Base-by-base conservation (phyloP, 495 filamentous ascomycete species). In the Haplographium delicatum region DNA sequence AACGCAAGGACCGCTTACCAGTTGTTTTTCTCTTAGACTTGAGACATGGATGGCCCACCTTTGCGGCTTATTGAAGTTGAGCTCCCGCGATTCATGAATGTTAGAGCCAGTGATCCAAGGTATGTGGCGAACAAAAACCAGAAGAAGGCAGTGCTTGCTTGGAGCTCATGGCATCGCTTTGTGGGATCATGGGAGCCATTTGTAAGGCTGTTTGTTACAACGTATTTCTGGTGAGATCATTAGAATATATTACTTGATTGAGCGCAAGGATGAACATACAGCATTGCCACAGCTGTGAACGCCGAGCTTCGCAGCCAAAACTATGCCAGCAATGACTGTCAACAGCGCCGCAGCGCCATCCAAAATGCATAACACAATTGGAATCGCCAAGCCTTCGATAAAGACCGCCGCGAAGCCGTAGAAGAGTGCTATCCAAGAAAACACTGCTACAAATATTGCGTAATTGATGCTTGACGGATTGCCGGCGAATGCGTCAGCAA, bases 111-210 rank as follows among this genome's bases (percentile, higher is more conserved):
- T 2, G 80, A 80, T 15, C 65, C 77, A 48, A 70, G 68, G 61
- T 73, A 88, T 0, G 79, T 62, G 16, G 72, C 77, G 71, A 83
- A 86, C 45, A 71, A 78, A 66, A 88, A 86, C 80, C 80, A 88
- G 51, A 86, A 72, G 73, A 88, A 88, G 0, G 84, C 83, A 27
- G 65, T 72, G 4, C 75, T 68, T 4, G 84, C 84, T 67, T 88
- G 82, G 7, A 81, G 78, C 62, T 88, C 83, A 33, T 70, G 81
- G 66, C 84, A 88, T 56, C 82, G 74, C 66, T 81, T 80, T 9
- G 50, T 22, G 20, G 56, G 66, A 61, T 83, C 64, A 51, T 47
- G 11, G 0, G 80, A 73, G 59, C 82, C 80, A 55, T 80, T 77
- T 51, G 77, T 82, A 59, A 85, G 73, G 40, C 65, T 60, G 66